A percentile compares a stretch with the other conserved stretches of the same genome.
Conservation (phyloP, 768 basidiomycete species). For the Trametes punicea region DNA sequence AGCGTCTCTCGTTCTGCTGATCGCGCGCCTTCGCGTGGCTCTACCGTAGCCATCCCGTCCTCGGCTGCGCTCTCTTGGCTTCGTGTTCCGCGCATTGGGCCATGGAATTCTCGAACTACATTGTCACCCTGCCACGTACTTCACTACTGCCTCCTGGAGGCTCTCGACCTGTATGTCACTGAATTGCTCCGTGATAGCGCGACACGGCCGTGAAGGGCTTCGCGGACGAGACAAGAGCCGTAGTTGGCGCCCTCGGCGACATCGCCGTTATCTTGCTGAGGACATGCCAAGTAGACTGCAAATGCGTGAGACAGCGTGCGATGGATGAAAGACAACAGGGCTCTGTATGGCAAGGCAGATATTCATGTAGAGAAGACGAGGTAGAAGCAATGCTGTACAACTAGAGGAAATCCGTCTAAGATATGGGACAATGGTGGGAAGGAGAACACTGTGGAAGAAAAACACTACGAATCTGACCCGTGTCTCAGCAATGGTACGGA, state of each 20-base stretch:
- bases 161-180: not conserved
- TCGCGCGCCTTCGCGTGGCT: constrained; percentile 7
- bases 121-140: constrained; percentile 31
- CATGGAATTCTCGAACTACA: constrained; percentile 37
- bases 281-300: too few species aligned
- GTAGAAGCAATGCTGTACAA: too few species aligned
- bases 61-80: constrained; percentile 32
- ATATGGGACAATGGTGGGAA: too few species aligned
- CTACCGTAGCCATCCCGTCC: constrained; percentile 27
- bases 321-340: too few species aligned
- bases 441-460: too few species aligned
- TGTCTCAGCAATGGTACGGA: too few species aligned
- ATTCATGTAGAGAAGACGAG: too few species aligned
- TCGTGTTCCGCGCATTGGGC: constrained; percentile 33
- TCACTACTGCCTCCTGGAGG: not conserved
- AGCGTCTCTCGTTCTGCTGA: constrained; percentile 28
- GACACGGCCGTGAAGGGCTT: constrained; percentile 27
- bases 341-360: too few species aligned
- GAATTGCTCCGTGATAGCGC: not conserved
- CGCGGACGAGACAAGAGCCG: constrained; percentile 31
- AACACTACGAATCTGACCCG: too few species aligned
- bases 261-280: constrained; percentile 7
- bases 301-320: too few species aligned
- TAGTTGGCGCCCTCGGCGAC: constrained; percentile 28
- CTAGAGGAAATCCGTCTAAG: too few species aligned